Evolutionary conservation across 352 stramenopile genomes (phyloP), one percentile per base, ranked within the genome.

Genomic region (Phytophthora constricta): DNA sequence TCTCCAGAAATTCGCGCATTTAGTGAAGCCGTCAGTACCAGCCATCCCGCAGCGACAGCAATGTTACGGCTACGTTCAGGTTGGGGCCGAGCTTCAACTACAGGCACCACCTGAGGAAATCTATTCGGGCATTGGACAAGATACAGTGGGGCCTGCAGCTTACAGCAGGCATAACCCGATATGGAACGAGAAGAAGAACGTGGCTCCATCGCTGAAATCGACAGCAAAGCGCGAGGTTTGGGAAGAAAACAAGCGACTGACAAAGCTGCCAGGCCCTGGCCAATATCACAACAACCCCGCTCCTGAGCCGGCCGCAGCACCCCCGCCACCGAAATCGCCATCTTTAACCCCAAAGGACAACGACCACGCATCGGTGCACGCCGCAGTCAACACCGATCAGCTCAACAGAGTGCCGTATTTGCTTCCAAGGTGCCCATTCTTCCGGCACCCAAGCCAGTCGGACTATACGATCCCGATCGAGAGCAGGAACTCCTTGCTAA

Each of bases 351-450:
- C 62, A 50, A 43, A 64, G 47, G 64, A 9, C 62, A 68, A 17
- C 62, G 57, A 20, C 62, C 62, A n/a, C 68, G 68, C 19, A 65
- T 76, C 23, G 62, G 62, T 37, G 68, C 62, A 20, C 56, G 62
- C 8, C 68, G 68, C 10, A 63, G 48, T 23, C 60, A 77, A 14
- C 67, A 65, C 28, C 72, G 63, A 31, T 48, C 55, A 19, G 62
- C 77, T 20, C 70, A 74, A 28, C 79, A 76, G 31, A 91, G 80
- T 45, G 86, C 86, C 17, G 82, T 91, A 31, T 91, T 93, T 68
- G 79, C 84, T 2, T 91, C 83, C n/a, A 89, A 87, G 17, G 86
- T 93, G 5, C 86, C 86, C 4, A 86, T 92, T 52, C 73, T 93
- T 3, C 76, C 68, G 1, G 53, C 65, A 1, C 60, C 80, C 4